phyloP scores from a whole-genome alignment of 768 basidiomycete species.

The Lactifluus piperatus region DNA sequence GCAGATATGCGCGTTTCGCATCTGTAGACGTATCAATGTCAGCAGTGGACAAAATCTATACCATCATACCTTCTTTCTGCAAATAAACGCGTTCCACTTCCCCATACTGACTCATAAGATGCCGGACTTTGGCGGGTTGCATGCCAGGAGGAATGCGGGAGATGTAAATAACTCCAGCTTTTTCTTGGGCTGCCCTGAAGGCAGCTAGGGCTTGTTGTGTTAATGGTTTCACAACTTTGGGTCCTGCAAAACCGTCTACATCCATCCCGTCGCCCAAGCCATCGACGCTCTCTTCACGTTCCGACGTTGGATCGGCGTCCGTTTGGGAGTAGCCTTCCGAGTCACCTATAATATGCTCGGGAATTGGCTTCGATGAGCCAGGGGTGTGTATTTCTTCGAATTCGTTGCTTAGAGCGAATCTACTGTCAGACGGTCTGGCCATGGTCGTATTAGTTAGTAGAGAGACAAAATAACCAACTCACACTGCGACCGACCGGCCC shows the following conservation, averaged over 20 bases:
- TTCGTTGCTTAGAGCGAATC: not conserved
- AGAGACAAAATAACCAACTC: too few species aligned
- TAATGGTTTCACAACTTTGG: slow-evolving; percentile 61
- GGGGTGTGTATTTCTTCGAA: not conserved
- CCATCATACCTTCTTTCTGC: slow-evolving; percentile 72
- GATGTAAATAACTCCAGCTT: slow-evolving; percentile 86
- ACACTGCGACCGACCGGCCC: too few species aligned
- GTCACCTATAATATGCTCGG: not conserved
- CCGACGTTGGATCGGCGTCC: not conserved
- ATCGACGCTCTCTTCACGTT: slow-evolving; percentile 1
- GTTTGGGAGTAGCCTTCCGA: not conserved
- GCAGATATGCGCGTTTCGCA: slow-evolving; percentile 77
- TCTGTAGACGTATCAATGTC: slow-evolving; percentile 35
- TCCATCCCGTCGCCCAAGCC: slow-evolving; percentile 44
- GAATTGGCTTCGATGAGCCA: not conserved
- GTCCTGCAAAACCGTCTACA: slow-evolving; percentile 49
- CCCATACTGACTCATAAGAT: slow-evolving; percentile 85
- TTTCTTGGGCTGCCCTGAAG: slow-evolving; percentile 64
- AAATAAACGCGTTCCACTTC: slow-evolving; percentile 90
- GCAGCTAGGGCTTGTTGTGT: slow-evolving; percentile 66
- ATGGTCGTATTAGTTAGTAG: not conserved
- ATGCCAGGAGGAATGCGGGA: slow-evolving; percentile 96
- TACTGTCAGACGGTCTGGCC: not conserved
- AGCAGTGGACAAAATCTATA: not conserved
- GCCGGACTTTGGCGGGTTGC: slow-evolving; percentile 92